Conservation (phyloP, 2,329 filamentous ascomycete species). For the Fusarium sulawesiense region DNA sequence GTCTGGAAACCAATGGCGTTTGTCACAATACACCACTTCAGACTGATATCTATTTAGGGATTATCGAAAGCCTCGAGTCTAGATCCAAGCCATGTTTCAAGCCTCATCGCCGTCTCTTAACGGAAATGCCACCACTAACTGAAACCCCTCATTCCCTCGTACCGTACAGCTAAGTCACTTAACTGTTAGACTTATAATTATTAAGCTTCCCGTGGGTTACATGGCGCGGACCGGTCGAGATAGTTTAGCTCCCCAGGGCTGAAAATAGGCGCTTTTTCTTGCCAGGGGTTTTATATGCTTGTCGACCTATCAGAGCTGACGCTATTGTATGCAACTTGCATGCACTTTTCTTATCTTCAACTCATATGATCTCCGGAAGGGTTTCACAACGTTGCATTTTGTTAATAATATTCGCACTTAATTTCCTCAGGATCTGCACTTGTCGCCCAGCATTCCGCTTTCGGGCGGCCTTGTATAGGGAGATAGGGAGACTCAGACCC, state of each 20-base stretch:
- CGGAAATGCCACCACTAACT: slow-evolving; percentile 14
- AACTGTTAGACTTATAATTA: slow-evolving; percentile 4
- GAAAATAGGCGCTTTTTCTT: slow-evolving; percentile 14
- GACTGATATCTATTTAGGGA: slow-evolving; percentile 5
- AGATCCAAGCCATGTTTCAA: slow-evolving; percentile 42
- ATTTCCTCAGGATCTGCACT: background rate
- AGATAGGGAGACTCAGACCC: background rate
- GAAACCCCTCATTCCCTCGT: slow-evolving; percentile 4
- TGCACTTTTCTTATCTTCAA: background rate
- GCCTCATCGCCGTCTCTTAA: slow-evolving; percentile 21
- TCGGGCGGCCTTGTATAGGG: background rate
- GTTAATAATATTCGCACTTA: slow-evolving; percentile 3
- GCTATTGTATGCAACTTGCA: slow-evolving; percentile 10
- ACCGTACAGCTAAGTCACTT: too few relatives aligned
- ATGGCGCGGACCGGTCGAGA: slow-evolving; percentile 17
- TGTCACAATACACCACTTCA: background rate
- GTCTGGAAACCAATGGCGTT: slow-evolving; percentile 15
- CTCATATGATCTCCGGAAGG: slow-evolving; percentile 10
- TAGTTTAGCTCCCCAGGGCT: slow-evolving; percentile 31
- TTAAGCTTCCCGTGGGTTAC: slow-evolving; percentile 30
- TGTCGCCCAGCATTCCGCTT: slow-evolving; percentile 31
- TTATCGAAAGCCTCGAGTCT: slow-evolving; percentile 16
- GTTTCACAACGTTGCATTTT: slow-evolving; percentile 10
- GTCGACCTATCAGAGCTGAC: background rate
- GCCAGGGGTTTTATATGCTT: slow-evolving; percentile 17